Evolutionary conservation across 306 rosid species (phyloP).

Genomic region (Vigna nakashimae): DNA sequence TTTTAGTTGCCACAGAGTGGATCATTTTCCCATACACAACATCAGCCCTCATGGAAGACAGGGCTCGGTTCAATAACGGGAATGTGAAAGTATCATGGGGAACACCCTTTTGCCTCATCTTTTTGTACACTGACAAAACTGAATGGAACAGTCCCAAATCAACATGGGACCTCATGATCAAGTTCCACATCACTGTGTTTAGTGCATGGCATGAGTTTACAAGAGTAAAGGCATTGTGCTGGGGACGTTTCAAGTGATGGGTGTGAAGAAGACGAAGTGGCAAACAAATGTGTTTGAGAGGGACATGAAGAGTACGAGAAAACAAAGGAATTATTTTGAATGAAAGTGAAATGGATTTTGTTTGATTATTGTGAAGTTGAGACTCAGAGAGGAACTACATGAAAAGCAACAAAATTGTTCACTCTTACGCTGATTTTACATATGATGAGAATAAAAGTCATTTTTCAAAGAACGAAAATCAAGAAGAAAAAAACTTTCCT

Average conservation of each 20-base stretch:
- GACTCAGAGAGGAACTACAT: not conserved
- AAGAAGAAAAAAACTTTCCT: not conserved
- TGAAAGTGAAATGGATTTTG: not conserved
- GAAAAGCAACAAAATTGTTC: not conserved
- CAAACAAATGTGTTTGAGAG: slow-evolving; percentile 29
- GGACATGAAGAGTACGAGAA: slow-evolving; percentile 35
- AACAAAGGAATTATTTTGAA: slow-evolving; percentile 41
- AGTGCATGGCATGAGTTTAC: slow-evolving; percentile 43
- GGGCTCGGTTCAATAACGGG: slow-evolving; percentile 52
- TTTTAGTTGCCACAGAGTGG: slow-evolving; percentile 55
- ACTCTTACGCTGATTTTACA: not conserved
- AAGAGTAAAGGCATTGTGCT: slow-evolving; percentile 28
- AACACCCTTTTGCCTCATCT: slow-evolving; percentile 55
- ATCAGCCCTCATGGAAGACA: slow-evolving; percentile 39
- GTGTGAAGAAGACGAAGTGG: slow-evolving; percentile 49
- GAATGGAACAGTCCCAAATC: slow-evolving; percentile 47
- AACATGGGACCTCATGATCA: slow-evolving; percentile 49
- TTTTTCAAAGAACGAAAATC: not conserved
- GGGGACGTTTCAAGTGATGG: slow-evolving; percentile 55
- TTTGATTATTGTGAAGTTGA: not conserved
- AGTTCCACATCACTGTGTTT: slow-evolving; percentile 53
- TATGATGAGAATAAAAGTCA: not conserved
- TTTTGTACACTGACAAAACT: slow-evolving; percentile 51
- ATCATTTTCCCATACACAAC: slow-evolving; percentile 53
- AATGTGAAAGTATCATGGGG: slow-evolving; percentile 55